Percentiles rank a stretch among this genome's conserved stretches.
These are phyloP conservation scores for Phytophthora pinifolia DNA, from an alignment of 352 stramenopile genomes.

Conservation along the genomic window DNA sequence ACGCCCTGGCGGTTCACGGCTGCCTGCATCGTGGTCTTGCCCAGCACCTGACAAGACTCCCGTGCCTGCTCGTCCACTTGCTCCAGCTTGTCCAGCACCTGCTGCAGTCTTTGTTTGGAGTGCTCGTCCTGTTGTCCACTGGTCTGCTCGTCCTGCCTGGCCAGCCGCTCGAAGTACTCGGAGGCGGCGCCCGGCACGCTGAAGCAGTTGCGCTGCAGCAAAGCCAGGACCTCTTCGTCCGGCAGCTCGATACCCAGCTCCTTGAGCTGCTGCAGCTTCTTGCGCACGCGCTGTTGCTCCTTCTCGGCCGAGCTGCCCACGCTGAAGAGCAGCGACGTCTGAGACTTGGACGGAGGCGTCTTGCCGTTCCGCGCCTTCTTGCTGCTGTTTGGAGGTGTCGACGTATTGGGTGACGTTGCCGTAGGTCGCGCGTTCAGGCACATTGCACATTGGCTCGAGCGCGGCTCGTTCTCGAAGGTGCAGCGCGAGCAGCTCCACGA, in stretches of 20 bases:
- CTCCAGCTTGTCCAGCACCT: slow-evolving; percentile 26
- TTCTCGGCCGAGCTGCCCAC: slow-evolving; percentile 70
- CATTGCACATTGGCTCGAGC: slow-evolving; percentile 49
- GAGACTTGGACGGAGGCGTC: slow-evolving; percentile 4
- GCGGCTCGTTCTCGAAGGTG: slow-evolving; percentile 68
- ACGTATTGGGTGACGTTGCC: not conserved
- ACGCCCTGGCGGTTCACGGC: slow-evolving; percentile 51
- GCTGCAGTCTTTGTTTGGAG: slow-evolving; percentile 36
- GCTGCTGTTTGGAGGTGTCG: not conserved
- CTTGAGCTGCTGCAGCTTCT: slow-evolving; percentile 75
- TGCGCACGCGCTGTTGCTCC: slow-evolving; percentile 53
- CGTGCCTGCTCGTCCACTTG: slow-evolving; percentile 4
- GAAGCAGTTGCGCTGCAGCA: slow-evolving; percentile 77
- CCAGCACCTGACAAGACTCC: slow-evolving; percentile 42
- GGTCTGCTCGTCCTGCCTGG: slow-evolving; percentile 9
- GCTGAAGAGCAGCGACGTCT: slow-evolving; percentile 42
- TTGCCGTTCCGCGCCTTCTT: slow-evolving; percentile 20
- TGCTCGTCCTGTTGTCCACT: slow-evolving; percentile 12
- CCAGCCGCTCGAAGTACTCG: slow-evolving; percentile 71
- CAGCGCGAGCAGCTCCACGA: slow-evolving; percentile 72
- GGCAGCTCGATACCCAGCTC: slow-evolving; percentile 76
- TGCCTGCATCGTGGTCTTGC: slow-evolving; percentile 43
- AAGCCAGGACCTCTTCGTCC: slow-evolving; percentile 42
- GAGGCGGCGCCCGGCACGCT: slow-evolving; percentile 67
- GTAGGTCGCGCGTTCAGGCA: slow-evolving; percentile 34